Evolutionary conservation across 2,329 filamentous ascomycete genomes (phyloP), one percentile per base, ranked within the genome.

Genomic region (Pestalotiopsis fici): DNA sequence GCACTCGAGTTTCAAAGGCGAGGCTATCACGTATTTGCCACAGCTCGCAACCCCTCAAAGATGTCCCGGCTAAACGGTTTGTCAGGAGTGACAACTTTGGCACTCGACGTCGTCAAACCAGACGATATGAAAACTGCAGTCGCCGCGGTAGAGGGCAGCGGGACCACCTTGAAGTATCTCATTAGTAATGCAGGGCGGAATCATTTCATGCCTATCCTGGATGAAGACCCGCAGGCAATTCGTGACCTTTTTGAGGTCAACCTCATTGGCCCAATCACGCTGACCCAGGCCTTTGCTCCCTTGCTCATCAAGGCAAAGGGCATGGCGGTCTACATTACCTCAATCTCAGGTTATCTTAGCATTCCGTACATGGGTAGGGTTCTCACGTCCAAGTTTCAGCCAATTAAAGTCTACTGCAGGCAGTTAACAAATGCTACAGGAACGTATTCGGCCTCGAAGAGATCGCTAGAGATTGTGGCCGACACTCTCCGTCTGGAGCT

Each of bases 61-160:
- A 59, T 74, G 74, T 35, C 31, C 0, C 74, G 43, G 54, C 12
- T 62, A 68, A 25, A 71, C 77, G 7, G 60, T 67, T 23, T 60
- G 27, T 35, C 27, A 3, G 6, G 68, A n/a, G 68, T 77, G 65
- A 69, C 71, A 7, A 72, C 69, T 2, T 35, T 78, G 1, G 68
- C 69, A 9, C 68, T 79, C n/a, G 76, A 79, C 66, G 77, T 79
- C 12, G 74, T 72, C 2, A 74, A 73, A 9, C 68, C 69, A 4
- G 57, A 67, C 9, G 74, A 74, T 3, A 76, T 78, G 35, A 63
- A 67, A 1, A 59, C 69, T 1, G 28, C 61, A 11, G 73, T 77
- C n/a, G 54, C 35, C n/a, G 59, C 66, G 12, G 60, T 60, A 3
- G 23, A 57, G 12, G 5, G 23, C 18, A 56, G 57, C n/a, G 67